Base-by-base conservation (phyloP, 768 basidiomycete species). In the Cystofilobasidium capitatum region DNA sequence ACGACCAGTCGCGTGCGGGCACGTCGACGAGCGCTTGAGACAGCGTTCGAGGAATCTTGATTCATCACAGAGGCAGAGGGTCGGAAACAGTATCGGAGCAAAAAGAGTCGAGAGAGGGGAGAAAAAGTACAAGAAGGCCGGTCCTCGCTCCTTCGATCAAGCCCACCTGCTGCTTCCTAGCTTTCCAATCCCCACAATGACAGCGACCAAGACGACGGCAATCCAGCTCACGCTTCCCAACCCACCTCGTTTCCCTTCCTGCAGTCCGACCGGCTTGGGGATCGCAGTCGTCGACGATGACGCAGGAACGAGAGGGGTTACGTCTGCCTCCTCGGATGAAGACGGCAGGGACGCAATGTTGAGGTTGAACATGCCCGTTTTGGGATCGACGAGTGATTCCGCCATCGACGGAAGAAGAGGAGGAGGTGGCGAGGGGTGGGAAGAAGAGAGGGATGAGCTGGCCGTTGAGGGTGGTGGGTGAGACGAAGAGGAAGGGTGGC, bases 371-470 rank as follows among this genome's bases (percentile, higher is more conserved):
- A 39, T 26, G 1, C 40, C 37, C 10, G 59, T 44, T 7, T 37
- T 13, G 40, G 40, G 40, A 40, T 40, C 39, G 29, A 40, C 29
- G n/a, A 40, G 40, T 37, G 29, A 20, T 37, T 39, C 24, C 22
- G 31, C 31, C 39, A 22, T 9, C 22, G n/a, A 24, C 26, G 39
- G 58, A 29, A 20, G 60, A 13, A 10, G 59, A 42, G n/a, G 39
- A 40, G 39, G 24, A 16, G 14, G 60, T 22, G 24, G 35, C 58
- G 60, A 61, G 44, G n/a, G 60, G 47, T 22, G 26, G 24, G 62
- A 37, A 9, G 62, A n/a, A 20, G 44, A 13, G 51, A 54, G 62
- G n/a, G 62, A 49, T 64, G 59, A 61, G 62, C 62, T 51, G 24
- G 51, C 62, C 49, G 62, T 31, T 5, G 59, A 24, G 20, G 62